Conservation (phyloP, 2,329 filamentous ascomycete species). For the Talaromyces sp. region DNA sequence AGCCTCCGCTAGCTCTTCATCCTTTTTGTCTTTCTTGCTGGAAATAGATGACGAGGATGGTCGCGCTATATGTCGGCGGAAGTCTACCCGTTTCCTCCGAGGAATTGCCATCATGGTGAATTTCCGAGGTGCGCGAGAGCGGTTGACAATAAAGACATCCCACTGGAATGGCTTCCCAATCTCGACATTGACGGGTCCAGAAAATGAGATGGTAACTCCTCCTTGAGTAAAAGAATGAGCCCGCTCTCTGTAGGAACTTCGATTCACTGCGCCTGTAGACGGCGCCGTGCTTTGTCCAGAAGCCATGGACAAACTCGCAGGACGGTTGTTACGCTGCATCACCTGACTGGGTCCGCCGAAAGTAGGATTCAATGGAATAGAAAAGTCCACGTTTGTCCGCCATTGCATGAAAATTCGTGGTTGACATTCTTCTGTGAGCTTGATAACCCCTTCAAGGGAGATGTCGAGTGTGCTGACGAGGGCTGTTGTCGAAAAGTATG, state of each 20-base stretch:
- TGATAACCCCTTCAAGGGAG: constrained; percentile 42
- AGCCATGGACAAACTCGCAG: constrained; percentile 41
- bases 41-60: constrained; percentile 46
- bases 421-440: constrained; percentile 39
- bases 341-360: constrained; percentile 46
- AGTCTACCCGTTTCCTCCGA: constrained; percentile 43
- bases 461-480: constrained; percentile 47
- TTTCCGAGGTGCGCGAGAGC: constrained; percentile 51
- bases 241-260: constrained; percentile 36
- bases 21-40: constrained; percentile 26
- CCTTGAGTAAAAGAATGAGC: constrained; percentile 41
- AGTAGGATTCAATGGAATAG: constrained; percentile 45
- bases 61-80: constrained; percentile 42
- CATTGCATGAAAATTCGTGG: constrained; percentile 49
- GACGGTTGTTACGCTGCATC: constrained; percentile 45
- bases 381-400: constrained; percentile 50
- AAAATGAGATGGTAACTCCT: constrained; percentile 56
- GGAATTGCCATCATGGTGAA: constrained; percentile 55
- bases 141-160: constrained; percentile 59
- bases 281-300: constrained; percentile 23
- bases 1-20: constrained; percentile 47
- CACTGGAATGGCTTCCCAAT: constrained; percentile 56
- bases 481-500: constrained; percentile 36
- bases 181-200: constrained; percentile 48
- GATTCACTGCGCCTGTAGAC: constrained; percentile 24